phyloP scores from a whole-genome alignment of 2,329 filamentous ascomycete genomes.

The Graphium sp. region DNA sequence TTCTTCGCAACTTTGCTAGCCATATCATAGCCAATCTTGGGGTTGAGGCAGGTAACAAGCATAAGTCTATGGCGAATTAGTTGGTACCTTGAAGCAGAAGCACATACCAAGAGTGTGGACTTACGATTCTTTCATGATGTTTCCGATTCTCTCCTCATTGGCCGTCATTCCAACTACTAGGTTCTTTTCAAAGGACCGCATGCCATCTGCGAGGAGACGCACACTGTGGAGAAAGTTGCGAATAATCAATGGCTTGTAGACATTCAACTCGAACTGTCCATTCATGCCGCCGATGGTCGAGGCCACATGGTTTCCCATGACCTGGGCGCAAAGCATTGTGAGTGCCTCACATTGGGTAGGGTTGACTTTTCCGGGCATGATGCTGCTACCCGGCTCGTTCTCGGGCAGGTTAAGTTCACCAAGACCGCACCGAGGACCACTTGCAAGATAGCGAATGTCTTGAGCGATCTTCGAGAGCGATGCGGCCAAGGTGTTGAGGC shows the following conservation, averaged over 20 bases:
- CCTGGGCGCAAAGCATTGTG: conserved; percentile 95
- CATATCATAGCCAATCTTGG: conserved; percentile 95
- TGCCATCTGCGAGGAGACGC: conserved; percentile 75
- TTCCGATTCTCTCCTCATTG: conserved; percentile 81
- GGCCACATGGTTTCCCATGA: conserved; percentile 93
- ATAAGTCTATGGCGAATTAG: conserved; percentile 50
- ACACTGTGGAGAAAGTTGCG: conserved; percentile 87
- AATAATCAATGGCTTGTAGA: conserved; percentile 96
- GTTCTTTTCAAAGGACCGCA: conserved; percentile 92
- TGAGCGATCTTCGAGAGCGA: conserved; percentile 97
- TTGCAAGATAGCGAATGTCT: conserved; percentile 93
- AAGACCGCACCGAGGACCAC: conserved; percentile 85
- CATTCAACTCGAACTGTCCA: conserved; percentile 97
- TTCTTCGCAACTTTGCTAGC: conserved; percentile 96
- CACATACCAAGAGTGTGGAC: conserved; percentile 12
- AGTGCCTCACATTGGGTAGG: conserved; percentile 95
- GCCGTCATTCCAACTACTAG: conserved; percentile 75
- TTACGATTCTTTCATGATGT: conserved; percentile 88
- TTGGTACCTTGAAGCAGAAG: conserved; percentile 5
- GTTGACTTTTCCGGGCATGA: conserved; percentile 99
- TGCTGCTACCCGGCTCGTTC: conserved; percentile 94
- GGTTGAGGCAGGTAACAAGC: conserved; percentile 95
- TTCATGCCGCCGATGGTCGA: conserved; percentile 90
- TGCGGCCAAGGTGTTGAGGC: conserved; percentile 78
- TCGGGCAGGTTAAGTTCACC: conserved; percentile 88